Base-by-base conservation (phyloP, 306 rosid genomes). In the Lathyrus aphaca region DNA sequence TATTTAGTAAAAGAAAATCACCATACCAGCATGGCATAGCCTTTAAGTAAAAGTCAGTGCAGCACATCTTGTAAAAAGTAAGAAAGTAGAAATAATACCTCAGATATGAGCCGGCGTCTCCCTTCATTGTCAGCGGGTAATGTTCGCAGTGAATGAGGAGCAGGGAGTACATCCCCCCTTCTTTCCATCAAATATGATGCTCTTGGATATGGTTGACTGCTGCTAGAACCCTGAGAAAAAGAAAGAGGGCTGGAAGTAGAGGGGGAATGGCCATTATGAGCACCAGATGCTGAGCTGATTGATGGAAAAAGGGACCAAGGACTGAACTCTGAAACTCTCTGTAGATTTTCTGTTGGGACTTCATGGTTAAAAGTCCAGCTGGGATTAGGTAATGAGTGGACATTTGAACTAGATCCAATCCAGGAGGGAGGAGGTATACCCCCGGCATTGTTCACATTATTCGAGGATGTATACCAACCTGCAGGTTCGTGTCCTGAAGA, bases 221-320 rank as follows among this genome's bases (percentile, higher is more conserved):
- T 86, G 71, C 76, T 61, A 29, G 89, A 65, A 68, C 87, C 91
- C 70, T 79, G 84, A 56, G 84, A 69, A 27, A 78, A 78, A 56
- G 84, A 50, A 69, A 85, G 80, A 59, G 85, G 82, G 37, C 83
- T 86, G 67, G 96, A 74, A 69, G 87, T 75, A 69, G 80, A 80
- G 49, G 92, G 72, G 53, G 77, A 77, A 54, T 80, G 89, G 37
- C 79, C 80, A 80, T 76, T 78, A 66, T 72, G 92, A 80, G 76
- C 69, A 46, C 83, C 83, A 53, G 91, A 75, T 62, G 81, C 81
- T 57, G 89, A 72, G 66, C 86, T 82, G 49, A 65, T 10, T 21
- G 92, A 74, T 21, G 97, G 91, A 60, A 85, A 88, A 82, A 80
- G 77, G 77, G 93, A 82, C 93, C 97, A 88, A 16, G 95, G 91